phyloP scores from a whole-genome alignment of 163 green algal genomes.

The Chlamydomonas reinhardtii region DNA sequence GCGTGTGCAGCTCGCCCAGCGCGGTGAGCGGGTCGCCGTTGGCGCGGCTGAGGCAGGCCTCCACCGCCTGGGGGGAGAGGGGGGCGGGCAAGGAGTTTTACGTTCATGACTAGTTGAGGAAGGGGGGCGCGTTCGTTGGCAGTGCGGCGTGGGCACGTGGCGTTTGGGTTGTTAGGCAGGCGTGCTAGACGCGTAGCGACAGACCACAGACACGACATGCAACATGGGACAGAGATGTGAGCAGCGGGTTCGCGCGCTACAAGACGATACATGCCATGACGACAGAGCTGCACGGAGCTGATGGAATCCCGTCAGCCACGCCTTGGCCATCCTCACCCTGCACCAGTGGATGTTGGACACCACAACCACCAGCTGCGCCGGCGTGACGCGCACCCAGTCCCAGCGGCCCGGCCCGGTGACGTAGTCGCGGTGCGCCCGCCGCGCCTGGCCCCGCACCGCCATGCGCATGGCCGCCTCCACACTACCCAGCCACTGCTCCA shows the following conservation, averaged over 20 bases:
- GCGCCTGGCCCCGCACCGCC: slow-evolving; percentile 61
- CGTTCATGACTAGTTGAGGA: no score
- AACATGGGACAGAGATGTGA: no score
- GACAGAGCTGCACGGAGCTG: no score
- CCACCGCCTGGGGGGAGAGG: slow-evolving; percentile 13
- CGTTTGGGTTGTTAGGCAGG: no score
- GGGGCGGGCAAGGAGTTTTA: no score
- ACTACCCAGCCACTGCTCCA: slow-evolving; percentile 80
- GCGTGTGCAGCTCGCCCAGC: slow-evolving; percentile 14
- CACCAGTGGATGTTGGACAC: slow-evolving; percentile 80
- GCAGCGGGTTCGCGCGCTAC: no score
- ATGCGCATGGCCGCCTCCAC: slow-evolving; percentile 76
- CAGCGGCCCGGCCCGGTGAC: slow-evolving; percentile 45
- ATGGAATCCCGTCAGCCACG: no score
- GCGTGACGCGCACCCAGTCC: slow-evolving; percentile 77
- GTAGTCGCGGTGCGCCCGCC: slow-evolving; percentile 69
- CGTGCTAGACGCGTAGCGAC: no score
- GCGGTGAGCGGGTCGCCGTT: background rate
- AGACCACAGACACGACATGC: no score
- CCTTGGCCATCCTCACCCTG: slow-evolving; percentile 49
- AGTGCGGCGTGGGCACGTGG: no score
- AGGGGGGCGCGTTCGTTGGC: no score
- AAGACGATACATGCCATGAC: no score
- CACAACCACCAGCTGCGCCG: slow-evolving; percentile 79
- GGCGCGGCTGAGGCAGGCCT: slow-evolving; percentile 4